Evolutionary conservation across 352 stramenopile genomes (phyloP), one percentile per base, ranked within the genome.

Genomic region (Pseudoperonospora humuli): DNA sequence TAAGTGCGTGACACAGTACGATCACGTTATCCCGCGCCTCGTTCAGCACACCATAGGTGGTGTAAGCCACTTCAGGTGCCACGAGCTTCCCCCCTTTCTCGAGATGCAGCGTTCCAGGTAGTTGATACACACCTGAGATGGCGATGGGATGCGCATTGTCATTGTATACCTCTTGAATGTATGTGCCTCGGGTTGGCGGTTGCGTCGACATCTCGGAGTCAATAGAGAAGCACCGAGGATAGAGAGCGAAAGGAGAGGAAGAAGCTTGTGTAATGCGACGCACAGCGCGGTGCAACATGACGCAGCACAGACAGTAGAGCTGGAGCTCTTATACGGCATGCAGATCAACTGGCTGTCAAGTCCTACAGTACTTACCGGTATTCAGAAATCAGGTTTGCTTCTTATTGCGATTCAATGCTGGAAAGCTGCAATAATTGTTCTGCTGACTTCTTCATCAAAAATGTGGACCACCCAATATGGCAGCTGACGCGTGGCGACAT

Each of bases 1-100:
- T 98, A n/a, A 98, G 69, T 10, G 91, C 94, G 61, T 98, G 92
- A 62, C 91, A 98, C 18, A 98, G 64, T 11, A 98, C 84, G 37
- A 98, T 70, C 4, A 89, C 89, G 50, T 98, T 97, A 63, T 96
- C 83, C 11, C 72, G 58, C 39, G 59, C 50, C 3, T 54, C 67
- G 61, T 97, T 97, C 3, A 98, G 64, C 49, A 50, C 58, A 14
- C 94, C 94, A 55, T 97, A 98, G 0, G 92, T 97, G 48, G 95
- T 95, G 62, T 97, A 98, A 13, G 75, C 72, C n/a, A 97, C 75
- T 18, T 91, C 42, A 1, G 85, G 85, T 20, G 72, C 48, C 3
- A 83, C 54, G 17, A 96, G 61, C 26, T 66, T 53, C 14, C 61
- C 64, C 25, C 79, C 80, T 44, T 66, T 84, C 58, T 95, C 75